Base-by-base conservation (phyloP, 2,329 filamentous ascomycete species). In the Neofusicoccum parvum region DNA sequence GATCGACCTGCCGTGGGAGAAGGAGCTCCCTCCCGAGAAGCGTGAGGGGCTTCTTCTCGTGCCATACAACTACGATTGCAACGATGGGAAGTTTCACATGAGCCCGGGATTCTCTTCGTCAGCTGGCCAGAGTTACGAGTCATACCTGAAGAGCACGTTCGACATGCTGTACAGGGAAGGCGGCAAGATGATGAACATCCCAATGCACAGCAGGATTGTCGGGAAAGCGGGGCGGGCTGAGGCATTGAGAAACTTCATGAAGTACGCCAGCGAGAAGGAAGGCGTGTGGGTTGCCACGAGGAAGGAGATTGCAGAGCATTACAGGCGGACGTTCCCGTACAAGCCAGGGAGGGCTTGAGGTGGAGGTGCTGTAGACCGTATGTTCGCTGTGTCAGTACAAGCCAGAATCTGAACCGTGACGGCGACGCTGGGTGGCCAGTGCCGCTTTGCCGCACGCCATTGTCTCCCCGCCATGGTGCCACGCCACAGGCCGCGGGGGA, bases 1-100 rank as follows among this genome's bases (percentile, higher is more conserved):
- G 72, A 54, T 73, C 2, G 72, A 73, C 50, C 45, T 73, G 39
- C 71, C 72, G 0, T 74, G 69, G 67, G 74, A 76, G 60, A 54
- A 65, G 1, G 23, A 67, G 6, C 62, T 73, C 41, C 72, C 73
- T 17, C 70, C 73, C 32, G 68, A 69, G 6, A 70, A 80, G 53
- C 72, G 73, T 27, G 74, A 80, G 62, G 79, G 79, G 5, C 73
- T 79, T 69, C 72, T 80, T 12, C 69, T 80, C 17, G 73, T 79
- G 17, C 76, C 76, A 0, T 79, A 79, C 67, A 76, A 71, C 58
- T 79, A 78, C 68, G 76, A 79, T 66, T 76, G 75, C 70, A 80
- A 80, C 54, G 79, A 80, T 66, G 78, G 78, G 1, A 81, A 81
- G 64, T 80, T 80, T 53, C 79, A 80, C 66, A 80, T 80, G 77